A percentile compares a stretch with the other conserved stretches of the same genome.
Evolutionary conservation across 106 monocot genomes (phyloP).

Genomic region (Dioscorea alata): DNA sequence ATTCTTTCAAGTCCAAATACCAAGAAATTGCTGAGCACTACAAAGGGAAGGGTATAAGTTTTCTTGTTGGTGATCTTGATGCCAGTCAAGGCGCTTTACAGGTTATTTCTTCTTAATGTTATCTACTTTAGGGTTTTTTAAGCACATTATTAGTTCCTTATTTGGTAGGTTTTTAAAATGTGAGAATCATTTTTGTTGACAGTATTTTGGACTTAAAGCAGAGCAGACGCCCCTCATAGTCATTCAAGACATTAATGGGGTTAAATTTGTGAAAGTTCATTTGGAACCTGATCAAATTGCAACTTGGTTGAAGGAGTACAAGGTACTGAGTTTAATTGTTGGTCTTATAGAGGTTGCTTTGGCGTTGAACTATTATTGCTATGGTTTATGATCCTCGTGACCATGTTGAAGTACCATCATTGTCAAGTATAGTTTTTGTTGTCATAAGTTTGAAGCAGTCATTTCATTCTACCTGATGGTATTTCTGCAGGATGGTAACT

Average conservation of each 20-base stretch:
- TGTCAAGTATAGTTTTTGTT: not conserved
- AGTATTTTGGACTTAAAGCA: constrained; percentile 61
- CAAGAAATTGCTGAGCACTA: constrained; percentile 45
- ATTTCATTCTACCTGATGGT: not conserved
- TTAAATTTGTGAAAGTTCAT: constrained; percentile 54
- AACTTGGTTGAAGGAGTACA: constrained; percentile 61
- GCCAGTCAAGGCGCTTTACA: constrained; percentile 69
- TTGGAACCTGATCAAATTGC: constrained; percentile 43
- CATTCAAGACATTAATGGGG: constrained; percentile 31
- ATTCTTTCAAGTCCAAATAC: constrained; percentile 58
- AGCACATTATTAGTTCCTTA: not conserved
- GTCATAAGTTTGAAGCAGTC: not conserved
- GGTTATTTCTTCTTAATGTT: constrained; percentile 32
- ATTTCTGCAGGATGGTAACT: constrained; percentile 60
- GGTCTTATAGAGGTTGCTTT: not conserved
- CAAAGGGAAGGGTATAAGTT: constrained; percentile 54
- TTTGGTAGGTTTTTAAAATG: not conserved
- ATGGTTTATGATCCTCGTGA: no score
- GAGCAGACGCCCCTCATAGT: constrained; percentile 48
- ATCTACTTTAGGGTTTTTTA: not conserved
- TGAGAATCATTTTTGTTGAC: constrained; percentile 9
- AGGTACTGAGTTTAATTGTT: constrained; percentile 22
- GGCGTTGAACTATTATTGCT: no score
- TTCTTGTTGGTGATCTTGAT: constrained; percentile 81
- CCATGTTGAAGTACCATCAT: no score